Conservation (phyloP, 1,139 yeast species). For the Magnusiomyces suaveolens region DNA sequence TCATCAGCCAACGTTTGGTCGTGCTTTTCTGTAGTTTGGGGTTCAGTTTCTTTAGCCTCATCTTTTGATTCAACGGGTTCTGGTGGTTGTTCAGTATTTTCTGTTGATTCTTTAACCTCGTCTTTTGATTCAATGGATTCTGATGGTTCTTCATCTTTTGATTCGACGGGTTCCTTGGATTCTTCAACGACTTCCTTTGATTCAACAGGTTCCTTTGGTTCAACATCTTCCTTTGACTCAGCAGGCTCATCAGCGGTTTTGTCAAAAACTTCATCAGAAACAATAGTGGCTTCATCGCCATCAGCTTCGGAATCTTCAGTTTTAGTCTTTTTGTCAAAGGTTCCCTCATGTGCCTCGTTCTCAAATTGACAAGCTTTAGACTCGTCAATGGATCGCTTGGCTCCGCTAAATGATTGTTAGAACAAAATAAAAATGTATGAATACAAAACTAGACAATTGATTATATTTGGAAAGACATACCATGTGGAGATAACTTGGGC, state of each 20-base stretch:
- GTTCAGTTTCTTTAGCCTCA: not conserved
- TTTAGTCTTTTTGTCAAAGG: not conserved
- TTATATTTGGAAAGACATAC: not conserved
- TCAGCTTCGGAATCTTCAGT: conserved; percentile 3
- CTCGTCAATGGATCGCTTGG: conserved; percentile 4
- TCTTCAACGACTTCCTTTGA: not conserved
- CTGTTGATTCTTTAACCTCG: not conserved
- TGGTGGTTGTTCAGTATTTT: not conserved
- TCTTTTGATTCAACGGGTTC: not conserved
- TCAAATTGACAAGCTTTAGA: not conserved
- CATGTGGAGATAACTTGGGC: not conserved
- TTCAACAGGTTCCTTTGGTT: not conserved
- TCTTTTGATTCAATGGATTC: not conserved
- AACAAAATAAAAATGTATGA: not conserved
- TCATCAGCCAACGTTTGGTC: not conserved
- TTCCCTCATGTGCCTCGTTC: not conserved
- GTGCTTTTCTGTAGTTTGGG: not conserved
- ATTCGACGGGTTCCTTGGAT: not conserved
- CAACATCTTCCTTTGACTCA: not conserved
- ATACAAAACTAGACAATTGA: not conserved
- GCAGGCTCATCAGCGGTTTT: not conserved
- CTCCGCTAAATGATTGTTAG: not conserved
- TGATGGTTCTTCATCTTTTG: conserved; percentile 1
- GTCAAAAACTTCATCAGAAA: too few relatives aligned
- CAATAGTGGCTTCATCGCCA: conserved; percentile 1